Percentiles rank a stretch among this genome's conserved stretches.
These are phyloP conservation scores for Rhodamnia argentea DNA, from an alignment of 345 rosid species.

Conservation along the genomic window DNA sequence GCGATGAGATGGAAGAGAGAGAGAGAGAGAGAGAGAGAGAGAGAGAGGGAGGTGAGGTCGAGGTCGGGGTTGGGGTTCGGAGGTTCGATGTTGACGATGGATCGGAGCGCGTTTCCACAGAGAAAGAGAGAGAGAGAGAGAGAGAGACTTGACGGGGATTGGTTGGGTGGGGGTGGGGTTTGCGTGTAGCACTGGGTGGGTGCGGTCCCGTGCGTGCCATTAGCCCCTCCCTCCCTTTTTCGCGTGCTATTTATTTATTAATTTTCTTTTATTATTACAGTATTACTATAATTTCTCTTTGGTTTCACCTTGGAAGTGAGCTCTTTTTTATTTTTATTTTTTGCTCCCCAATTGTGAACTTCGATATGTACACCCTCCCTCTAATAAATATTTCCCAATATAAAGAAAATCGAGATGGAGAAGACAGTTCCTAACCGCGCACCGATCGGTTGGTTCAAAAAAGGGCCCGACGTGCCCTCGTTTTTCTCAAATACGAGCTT, in stretches of 20 bases:
- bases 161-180: background rate
- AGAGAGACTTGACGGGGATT: background rate
- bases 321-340: background rate
- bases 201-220: background rate
- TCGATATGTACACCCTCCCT: too few relatives aligned
- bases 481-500: too few relatives aligned
- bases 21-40: background rate
- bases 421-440: too few relatives aligned
- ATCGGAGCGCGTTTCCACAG: background rate
- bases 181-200: background rate
- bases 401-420: too few relatives aligned
- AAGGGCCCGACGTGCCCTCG: too few relatives aligned
- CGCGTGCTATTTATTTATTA: background rate
- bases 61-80: background rate
- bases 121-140: background rate
- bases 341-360: too few relatives aligned
- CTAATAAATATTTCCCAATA: too few relatives aligned
- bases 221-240: background rate
- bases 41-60: slow-evolving; percentile 1
- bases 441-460: too few relatives aligned
- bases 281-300: background rate
- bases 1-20: background rate
- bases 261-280: background rate
- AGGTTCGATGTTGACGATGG: background rate
- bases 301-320: background rate